Evolutionary conservation across 2,329 filamentous ascomycete species (phyloP).

Genomic region (Dactylellina leptospora): DNA sequence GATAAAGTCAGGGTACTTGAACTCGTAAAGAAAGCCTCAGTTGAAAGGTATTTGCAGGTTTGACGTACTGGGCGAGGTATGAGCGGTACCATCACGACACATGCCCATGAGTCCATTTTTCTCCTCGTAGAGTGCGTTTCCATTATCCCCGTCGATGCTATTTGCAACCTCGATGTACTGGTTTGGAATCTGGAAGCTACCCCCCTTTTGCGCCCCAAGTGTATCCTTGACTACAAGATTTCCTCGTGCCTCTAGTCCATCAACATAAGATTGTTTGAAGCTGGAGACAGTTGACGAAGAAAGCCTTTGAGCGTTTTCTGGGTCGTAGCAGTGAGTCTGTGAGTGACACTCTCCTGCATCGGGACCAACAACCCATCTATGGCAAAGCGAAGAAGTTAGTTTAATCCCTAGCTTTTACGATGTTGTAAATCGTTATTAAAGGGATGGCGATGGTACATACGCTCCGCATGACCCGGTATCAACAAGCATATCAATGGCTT

Average conservation of each 20-base stretch:
- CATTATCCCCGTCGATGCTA: constrained; percentile 6
- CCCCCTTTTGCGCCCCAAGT: background rate
- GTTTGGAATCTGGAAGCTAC: constrained; percentile 1
- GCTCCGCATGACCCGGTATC: constrained; percentile 27
- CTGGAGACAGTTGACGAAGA: constrained; percentile 17
- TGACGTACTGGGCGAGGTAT: constrained; percentile 16
- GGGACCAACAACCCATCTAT: constrained; percentile 25
- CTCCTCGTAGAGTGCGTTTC: background rate
- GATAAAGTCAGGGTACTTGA: too few species aligned
- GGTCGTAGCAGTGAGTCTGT: constrained; percentile 31
- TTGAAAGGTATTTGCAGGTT: background rate
- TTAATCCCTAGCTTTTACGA: too few species aligned
- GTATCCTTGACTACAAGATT: constrained; percentile 1
- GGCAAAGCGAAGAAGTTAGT: too few species aligned
- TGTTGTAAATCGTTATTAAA: too few species aligned
- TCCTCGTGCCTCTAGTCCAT: constrained; percentile 3
- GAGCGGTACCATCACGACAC: background rate
- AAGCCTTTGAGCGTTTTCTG: background rate
- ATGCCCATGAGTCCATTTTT: constrained; percentile 23
- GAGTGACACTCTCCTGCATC: constrained; percentile 1
- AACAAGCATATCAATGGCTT: constrained; percentile 15
- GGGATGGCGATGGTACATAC: too few species aligned
- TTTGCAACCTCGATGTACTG: constrained; percentile 16
- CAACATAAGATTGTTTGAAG: constrained; percentile 21
- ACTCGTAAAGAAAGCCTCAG: background rate